A percentile compares a stretch with the other conserved stretches of the same genome.
These are phyloP conservation scores for Amaranthus hypochondriacus DNA, from an alignment of 148 eudicot species.

Conservation along the genomic window DNA sequence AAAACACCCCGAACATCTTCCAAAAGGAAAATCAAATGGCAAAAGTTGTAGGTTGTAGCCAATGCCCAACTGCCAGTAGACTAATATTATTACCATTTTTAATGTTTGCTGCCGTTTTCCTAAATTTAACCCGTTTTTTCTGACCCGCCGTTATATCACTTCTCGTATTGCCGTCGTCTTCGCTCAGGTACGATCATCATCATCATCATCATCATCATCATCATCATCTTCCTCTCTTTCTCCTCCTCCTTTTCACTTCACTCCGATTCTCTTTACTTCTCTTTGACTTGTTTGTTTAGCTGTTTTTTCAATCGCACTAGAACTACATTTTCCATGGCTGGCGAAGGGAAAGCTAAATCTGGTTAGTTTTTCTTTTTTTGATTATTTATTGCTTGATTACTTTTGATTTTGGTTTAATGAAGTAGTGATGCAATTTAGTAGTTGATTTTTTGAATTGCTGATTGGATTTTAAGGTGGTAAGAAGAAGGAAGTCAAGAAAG, in stretches of 20 bases:
- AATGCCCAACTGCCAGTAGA: too few relatives aligned
- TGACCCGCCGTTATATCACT: neutral
- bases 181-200: conserved; percentile 3
- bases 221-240: neutral
- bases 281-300: neutral
- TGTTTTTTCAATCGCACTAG: neutral
- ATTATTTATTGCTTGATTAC: neutral
- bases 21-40: too few relatives aligned
- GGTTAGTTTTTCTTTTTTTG: neutral
- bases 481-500: conserved; percentile 92
- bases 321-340: conserved; percentile 5
- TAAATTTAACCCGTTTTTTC: neutral
- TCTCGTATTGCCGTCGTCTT: neutral
- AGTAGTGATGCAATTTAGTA: neutral
- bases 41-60: too few relatives aligned
- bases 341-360: conserved; percentile 8
- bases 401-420: neutral
- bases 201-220: neutral
- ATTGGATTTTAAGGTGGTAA: conserved; percentile 39
- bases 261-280: neutral
- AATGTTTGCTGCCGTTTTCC: conserved; percentile 4
- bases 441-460: neutral
- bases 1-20: too few relatives aligned
- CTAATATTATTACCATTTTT: neutral
- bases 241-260: neutral